phyloP scores from a whole-genome alignment of 2,329 filamentous ascomycete species.

The Cyanodermella asteris region DNA sequence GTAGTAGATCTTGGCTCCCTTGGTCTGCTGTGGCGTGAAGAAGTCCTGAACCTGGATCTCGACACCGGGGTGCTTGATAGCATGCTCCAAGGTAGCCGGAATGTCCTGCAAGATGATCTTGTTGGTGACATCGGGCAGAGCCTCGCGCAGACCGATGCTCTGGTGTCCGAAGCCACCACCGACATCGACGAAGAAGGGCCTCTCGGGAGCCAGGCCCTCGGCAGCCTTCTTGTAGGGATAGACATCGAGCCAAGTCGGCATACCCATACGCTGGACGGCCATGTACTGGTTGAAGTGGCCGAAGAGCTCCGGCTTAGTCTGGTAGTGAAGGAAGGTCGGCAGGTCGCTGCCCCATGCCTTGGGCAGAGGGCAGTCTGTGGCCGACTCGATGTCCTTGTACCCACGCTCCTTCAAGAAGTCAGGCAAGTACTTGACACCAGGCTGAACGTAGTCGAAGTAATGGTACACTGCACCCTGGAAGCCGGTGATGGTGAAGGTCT shows the following conservation, averaged over 20 bases:
- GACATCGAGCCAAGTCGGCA: constrained; percentile 2
- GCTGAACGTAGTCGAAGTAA: constrained; percentile 9
- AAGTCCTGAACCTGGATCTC: not conserved
- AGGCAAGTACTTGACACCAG: constrained; percentile 11
- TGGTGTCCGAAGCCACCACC: constrained; percentile 19
- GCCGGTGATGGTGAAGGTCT: constrained; percentile 11
- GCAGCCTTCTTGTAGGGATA: constrained; percentile 1
- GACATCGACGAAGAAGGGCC: constrained; percentile 17
- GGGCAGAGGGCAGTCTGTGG: not conserved
- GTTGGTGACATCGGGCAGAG: constrained; percentile 14
- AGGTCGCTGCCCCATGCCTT: constrained; percentile 2
- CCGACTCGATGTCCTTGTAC: constrained; percentile 1
- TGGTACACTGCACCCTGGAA: constrained; percentile 12
- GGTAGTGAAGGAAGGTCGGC: not conserved
- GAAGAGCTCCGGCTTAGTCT: not conserved
- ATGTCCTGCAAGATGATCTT: constrained; percentile 19
- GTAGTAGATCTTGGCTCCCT: constrained; percentile 5
- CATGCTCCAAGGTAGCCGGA: constrained; percentile 14
- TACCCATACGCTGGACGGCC: not conserved
- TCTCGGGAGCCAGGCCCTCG: constrained; percentile 1
- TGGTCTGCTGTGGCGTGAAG: not conserved
- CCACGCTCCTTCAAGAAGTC: constrained; percentile 11
- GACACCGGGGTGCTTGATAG: no score
- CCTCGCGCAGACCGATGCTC: constrained; percentile 12
- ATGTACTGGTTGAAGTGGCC: constrained; percentile 2